Evolutionary conservation across 106 monocot genomes (phyloP).

Genomic region (Acorus calamus): DNA sequence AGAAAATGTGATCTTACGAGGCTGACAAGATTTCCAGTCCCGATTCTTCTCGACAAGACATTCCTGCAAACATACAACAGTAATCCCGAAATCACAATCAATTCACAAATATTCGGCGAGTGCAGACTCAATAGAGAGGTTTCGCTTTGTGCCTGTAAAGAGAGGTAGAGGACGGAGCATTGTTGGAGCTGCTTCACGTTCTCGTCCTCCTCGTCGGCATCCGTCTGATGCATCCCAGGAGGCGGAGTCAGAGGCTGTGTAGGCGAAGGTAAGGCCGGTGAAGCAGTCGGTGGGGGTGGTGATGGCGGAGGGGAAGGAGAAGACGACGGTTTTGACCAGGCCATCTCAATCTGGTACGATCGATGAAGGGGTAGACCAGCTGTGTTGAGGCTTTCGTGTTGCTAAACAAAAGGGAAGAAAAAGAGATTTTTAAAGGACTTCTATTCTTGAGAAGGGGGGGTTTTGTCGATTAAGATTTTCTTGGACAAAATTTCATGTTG

Average conservation of each 20-base stretch:
- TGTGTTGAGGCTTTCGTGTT: no score
- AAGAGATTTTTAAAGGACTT: no score
- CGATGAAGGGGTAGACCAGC: no score
- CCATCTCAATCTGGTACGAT: no score
- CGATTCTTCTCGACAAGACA: slow-evolving; percentile 67
- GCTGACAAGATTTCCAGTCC: slow-evolving; percentile 81
- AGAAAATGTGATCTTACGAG: slow-evolving; percentile 13
- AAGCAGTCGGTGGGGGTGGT: no score
- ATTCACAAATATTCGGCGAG: not conserved
- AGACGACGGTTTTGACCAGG: no score
- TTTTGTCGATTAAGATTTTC: no score
- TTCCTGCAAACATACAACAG: slow-evolving; percentile 41
- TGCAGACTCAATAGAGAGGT: not conserved
- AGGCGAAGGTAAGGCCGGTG: not conserved
- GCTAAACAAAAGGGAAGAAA: no score
- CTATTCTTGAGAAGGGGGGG: no score
- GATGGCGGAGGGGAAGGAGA: no score
- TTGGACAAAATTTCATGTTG: no score
- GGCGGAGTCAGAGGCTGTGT: slow-evolving; percentile 4
- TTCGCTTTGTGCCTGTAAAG: slow-evolving; percentile 38
- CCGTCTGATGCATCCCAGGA: slow-evolving; percentile 38
- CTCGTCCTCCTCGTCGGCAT: slow-evolving; percentile 86
- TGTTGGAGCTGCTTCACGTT: slow-evolving; percentile 91
- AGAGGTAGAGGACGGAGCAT: slow-evolving; percentile 74
- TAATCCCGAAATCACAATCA: not conserved